Evolutionary conservation across 108 stramenopile genomes (phyloP).

Genomic region (Schizochytrium sp.): DNA sequence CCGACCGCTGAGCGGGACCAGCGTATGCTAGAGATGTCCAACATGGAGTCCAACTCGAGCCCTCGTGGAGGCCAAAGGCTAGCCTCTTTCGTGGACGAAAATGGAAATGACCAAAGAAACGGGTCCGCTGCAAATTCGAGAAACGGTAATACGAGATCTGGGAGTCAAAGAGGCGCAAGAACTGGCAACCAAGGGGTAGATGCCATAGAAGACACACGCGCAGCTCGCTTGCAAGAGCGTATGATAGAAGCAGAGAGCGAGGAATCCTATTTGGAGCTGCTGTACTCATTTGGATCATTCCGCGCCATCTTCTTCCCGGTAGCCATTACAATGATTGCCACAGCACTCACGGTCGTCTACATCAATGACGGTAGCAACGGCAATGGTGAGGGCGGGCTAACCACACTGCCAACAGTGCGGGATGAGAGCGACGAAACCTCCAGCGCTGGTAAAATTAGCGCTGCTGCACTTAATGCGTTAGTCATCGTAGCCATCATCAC

Average conservation of each 20-base stretch:
- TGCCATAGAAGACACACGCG: too few species aligned
- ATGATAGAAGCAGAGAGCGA: not conserved
- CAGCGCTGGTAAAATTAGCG: constrained; percentile 76
- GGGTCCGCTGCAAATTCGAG: too few species aligned
- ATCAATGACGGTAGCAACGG: constrained; percentile 59
- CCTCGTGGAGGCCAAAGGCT: too few species aligned
- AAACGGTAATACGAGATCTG: too few species aligned
- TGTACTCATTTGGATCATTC: constrained; percentile 58
- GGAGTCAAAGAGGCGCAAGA: too few species aligned
- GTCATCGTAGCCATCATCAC: constrained; percentile 88
- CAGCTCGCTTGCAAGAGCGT: too few species aligned
- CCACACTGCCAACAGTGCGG: not conserved
- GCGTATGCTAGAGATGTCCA: too few species aligned
- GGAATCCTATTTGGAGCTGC: constrained; percentile 39
- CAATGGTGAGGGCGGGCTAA: constrained; percentile 37
- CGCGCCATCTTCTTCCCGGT: constrained; percentile 70
- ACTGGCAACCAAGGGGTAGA: too few species aligned
- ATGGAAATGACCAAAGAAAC: too few species aligned
- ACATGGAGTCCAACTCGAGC: too few species aligned
- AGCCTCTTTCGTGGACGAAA: too few species aligned
- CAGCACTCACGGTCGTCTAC: constrained; percentile 62
- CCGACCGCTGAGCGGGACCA: too few species aligned
- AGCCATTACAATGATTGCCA: constrained; percentile 71
- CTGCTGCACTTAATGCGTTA: constrained; percentile 86
- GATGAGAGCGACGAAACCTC: constrained; percentile 71